A percentile compares a stretch with the other conserved stretches of the same genome.
Conservation (phyloP, 768 basidiomycete species). For the Porphyrellus cyaneotinctus region DNA sequence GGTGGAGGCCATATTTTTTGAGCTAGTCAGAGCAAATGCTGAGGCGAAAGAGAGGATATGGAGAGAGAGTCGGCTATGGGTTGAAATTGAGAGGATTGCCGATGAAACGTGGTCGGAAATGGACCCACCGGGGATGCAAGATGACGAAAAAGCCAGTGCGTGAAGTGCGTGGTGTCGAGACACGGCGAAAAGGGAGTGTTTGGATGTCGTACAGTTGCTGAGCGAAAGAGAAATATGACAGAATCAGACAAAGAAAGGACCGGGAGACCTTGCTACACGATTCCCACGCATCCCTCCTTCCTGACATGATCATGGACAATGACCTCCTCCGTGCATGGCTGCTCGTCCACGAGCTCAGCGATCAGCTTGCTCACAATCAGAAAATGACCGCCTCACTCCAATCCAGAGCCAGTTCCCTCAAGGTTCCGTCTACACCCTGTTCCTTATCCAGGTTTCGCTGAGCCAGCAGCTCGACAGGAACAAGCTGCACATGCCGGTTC, state of each 20-base stretch:
- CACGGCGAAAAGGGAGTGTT: conserved; percentile 24
- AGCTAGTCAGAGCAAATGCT: conserved; percentile 5
- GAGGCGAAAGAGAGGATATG: conserved; percentile 15
- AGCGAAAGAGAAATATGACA: conserved; percentile 14
- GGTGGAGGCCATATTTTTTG: conserved; percentile 53
- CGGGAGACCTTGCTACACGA: background rate
- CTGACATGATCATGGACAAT: conserved; percentile 49
- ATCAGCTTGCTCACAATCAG: conserved; percentile 79
- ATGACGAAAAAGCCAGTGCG: conserved; percentile 1
- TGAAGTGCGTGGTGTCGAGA: conserved; percentile 8
- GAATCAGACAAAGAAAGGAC: background rate
- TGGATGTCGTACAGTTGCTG: conserved; percentile 31
- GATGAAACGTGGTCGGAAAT: conserved; percentile 26
- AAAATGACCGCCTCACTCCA: conserved; percentile 67
- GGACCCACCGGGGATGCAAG: conserved; percentile 7
- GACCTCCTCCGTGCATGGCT: conserved; percentile 77
- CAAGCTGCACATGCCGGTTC: conserved; percentile 68
- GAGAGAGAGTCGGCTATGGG: conserved; percentile 13
- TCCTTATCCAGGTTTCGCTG: conserved; percentile 7
- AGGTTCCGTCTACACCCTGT: conserved; percentile 49
- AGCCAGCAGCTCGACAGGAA: conserved; percentile 40
- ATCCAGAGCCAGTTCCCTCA: conserved; percentile 64
- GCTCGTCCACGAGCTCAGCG: conserved; percentile 75
- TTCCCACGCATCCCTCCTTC: conserved; percentile 20
- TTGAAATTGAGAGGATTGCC: conserved; percentile 22